A percentile compares a stretch with the other conserved stretches of the same genome.
phyloP scores from a whole-genome alignment of 306 rosid species.

The Casuarina cunninghamiana region DNA sequence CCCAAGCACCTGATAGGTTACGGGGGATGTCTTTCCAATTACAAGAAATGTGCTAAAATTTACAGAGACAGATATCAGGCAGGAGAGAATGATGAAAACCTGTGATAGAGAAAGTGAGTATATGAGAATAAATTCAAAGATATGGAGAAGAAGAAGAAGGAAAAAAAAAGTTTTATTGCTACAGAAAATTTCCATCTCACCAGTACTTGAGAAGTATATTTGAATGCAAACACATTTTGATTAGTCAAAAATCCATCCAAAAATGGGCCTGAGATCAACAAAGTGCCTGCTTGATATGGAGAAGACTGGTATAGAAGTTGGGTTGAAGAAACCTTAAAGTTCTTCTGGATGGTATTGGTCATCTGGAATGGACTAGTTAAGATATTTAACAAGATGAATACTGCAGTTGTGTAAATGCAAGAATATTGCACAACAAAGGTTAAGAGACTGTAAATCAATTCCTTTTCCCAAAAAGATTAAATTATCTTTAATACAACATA shows the following conservation, averaged over 20 bases:
- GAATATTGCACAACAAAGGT: slow-evolving; percentile 5
- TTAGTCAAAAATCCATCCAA: slow-evolving; percentile 73
- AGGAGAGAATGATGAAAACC: slow-evolving; percentile 81
- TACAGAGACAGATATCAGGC: slow-evolving; percentile 92
- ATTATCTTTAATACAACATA: neutral
- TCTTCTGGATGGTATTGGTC: slow-evolving; percentile 98
- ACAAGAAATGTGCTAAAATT: slow-evolving; percentile 96
- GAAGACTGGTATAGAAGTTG: slow-evolving; percentile 94
- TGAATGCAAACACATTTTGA: slow-evolving; percentile 80
- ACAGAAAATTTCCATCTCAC: slow-evolving; percentile 48
- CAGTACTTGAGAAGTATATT: slow-evolving; percentile 87
- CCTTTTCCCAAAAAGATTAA: neutral
- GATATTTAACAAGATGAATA: slow-evolving; percentile 36
- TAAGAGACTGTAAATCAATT: slow-evolving; percentile 5
- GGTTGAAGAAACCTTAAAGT: slow-evolving; percentile 92
- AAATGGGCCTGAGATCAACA: slow-evolving; percentile 85
- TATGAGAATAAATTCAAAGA: slow-evolving; percentile 6
- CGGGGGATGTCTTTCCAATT: slow-evolving; percentile 94
- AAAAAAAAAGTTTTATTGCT: neutral
- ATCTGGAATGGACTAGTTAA: slow-evolving; percentile 73
- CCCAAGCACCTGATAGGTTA: slow-evolving; percentile 97
- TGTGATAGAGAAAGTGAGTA: slow-evolving; percentile 36
- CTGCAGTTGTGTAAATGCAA: neutral
- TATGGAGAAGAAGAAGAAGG: neutral
- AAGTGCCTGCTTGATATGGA: slow-evolving; percentile 84